Evolutionary conservation across 345 rosid species (phyloP).

Genomic region (Alliaria petiolata): DNA sequence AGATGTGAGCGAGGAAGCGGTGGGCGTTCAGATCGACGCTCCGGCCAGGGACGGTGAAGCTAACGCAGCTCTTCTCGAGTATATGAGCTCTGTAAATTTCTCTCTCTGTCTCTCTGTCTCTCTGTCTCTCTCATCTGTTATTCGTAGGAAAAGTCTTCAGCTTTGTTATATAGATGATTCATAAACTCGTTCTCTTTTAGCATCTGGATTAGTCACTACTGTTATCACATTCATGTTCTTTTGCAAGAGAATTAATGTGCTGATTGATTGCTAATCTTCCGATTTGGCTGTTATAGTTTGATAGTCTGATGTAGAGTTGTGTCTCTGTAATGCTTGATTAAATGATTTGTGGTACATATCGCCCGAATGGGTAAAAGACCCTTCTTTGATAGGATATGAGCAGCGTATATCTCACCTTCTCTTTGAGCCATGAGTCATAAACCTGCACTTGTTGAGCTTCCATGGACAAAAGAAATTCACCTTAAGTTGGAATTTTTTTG

Average conservation of each 20-base stretch:
- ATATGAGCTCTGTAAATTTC: slow-evolving; percentile 70
- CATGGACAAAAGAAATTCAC: neutral
- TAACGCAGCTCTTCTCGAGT: slow-evolving; percentile 83
- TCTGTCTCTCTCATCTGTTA: neutral
- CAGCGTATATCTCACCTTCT: neutral
- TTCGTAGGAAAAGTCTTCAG: neutral
- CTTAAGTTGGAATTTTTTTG: neutral
- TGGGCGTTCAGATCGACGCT: slow-evolving; percentile 86
- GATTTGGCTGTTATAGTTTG: slow-evolving; percentile 1
- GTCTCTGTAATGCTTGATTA: neutral
- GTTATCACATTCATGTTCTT: neutral
- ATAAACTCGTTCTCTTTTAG: neutral
- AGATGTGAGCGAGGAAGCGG: slow-evolving; percentile 81
- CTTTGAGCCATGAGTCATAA: neutral
- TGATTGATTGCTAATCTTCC: neutral
- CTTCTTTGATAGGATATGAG: neutral
- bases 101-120: neutral
- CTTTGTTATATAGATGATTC: neutral
- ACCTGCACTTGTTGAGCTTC: neutral
- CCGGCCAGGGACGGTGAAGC: slow-evolving; percentile 96
- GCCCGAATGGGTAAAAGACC: neutral
- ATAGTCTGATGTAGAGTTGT: neutral
- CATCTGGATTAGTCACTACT: too few relatives aligned
- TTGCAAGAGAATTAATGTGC: neutral
- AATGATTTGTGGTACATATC: neutral